Percentiles rank a stretch among this genome's conserved stretches.
Evolutionary conservation across 345 rosid genomes (phyloP).

Genomic region (Lumnitzera littorea): DNA sequence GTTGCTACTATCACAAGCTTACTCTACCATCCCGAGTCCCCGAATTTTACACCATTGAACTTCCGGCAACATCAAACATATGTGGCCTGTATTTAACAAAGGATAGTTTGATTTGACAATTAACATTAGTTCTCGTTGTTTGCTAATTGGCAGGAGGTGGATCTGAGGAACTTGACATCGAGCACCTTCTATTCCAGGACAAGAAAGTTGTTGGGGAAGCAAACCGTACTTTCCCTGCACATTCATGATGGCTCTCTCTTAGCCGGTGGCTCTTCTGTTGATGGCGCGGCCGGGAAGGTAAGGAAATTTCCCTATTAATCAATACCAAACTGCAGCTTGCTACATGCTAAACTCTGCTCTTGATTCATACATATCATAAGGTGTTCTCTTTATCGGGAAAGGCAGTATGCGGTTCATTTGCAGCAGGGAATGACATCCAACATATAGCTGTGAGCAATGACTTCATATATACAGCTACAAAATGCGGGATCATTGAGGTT

Average conservation of each 20-base stretch:
- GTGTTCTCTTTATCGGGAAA: constrained; percentile 31
- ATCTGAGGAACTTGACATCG: constrained; percentile 26
- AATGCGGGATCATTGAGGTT: constrained; percentile 45
- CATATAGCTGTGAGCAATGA: constrained; percentile 34
- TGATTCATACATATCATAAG: constrained; percentile 16
- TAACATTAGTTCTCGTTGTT: too few species aligned
- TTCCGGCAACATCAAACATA: too few species aligned
- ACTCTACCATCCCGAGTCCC: neutral
- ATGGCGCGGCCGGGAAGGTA: constrained; percentile 58
- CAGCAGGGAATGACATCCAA: constrained; percentile 31
- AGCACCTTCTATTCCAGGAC: constrained; percentile 40
- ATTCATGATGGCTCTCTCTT: constrained; percentile 30
- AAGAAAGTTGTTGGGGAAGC: constrained; percentile 49
- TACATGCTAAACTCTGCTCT: neutral
- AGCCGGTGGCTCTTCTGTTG: constrained; percentile 41
- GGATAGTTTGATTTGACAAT: neutral
- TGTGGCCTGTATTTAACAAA: neutral
- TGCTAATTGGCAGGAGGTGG: constrained; percentile 33
- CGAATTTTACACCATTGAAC: neutral
- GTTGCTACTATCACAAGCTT: neutral
- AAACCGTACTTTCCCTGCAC: constrained; percentile 31
- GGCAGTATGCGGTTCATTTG: constrained; percentile 29
- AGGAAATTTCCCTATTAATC: neutral
- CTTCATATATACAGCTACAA: constrained; percentile 49
- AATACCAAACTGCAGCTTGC: too few species aligned